phyloP scores from a whole-genome alignment of 371 early-diverging fungal species.

The Syncephalastrum sp. region DNA sequence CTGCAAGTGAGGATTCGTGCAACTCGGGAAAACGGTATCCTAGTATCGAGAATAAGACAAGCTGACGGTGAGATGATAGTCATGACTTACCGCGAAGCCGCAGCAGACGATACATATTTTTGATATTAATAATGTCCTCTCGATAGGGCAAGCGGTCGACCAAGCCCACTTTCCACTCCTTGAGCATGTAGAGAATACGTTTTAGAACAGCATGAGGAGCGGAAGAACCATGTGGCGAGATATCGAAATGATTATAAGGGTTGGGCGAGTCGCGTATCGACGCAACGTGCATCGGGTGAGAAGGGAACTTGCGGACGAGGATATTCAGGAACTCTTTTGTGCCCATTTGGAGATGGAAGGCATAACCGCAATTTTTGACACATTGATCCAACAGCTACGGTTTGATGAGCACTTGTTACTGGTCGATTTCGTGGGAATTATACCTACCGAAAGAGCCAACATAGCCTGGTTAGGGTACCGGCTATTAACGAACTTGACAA shows the following conservation, averaged over 20 bases:
- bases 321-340: conserved; percentile 95
- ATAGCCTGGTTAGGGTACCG: conserved; percentile 65
- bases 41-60: conserved; percentile 12
- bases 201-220: conserved; percentile 67
- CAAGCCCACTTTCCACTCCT: conserved; percentile 89
- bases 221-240: conserved; percentile 17
- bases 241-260: conserved; percentile 21
- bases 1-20: conserved; percentile 60
- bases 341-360: conserved; percentile 92
- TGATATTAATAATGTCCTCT: conserved; percentile 87
- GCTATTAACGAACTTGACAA: conserved; percentile 76
- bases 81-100: conserved; percentile 64
- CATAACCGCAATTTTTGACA: conserved; percentile 95
- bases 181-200: conserved; percentile 87
- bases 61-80: not conserved
- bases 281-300: conserved; percentile 53
- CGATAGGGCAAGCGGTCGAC: conserved; percentile 79
- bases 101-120: conserved; percentile 89
- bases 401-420: not conserved
- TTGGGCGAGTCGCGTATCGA: conserved; percentile 29
- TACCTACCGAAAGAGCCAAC: conserved; percentile 71
- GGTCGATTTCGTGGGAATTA: not conserved
- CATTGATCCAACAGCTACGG: conserved; percentile 85
- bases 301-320: conserved; percentile 89
- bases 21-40: conserved; percentile 90